Evolutionary conservation across 352 stramenopile genomes (phyloP).

Genomic region (Pythium biforme): DNA sequence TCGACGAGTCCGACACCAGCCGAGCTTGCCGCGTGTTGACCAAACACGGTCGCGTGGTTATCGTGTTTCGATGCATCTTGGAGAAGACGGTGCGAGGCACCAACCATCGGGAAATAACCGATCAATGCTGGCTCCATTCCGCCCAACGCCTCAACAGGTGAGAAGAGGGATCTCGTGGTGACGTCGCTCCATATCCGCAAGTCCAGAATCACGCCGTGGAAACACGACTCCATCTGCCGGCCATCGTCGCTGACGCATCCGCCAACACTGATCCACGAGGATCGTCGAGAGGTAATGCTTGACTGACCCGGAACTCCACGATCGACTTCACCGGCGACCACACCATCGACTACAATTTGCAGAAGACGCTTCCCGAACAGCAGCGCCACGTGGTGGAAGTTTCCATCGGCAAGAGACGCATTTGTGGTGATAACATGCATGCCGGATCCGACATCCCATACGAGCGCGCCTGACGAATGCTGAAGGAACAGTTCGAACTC

Average conservation of each 20-base stretch:
- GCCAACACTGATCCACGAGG: conserved; percentile 47
- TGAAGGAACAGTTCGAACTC: conserved; percentile 56
- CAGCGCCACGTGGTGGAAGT: conserved; percentile 66
- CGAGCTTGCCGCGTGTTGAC: not conserved
- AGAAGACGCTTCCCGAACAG: conserved; percentile 39
- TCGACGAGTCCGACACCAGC: not conserved
- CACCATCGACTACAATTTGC: conserved; percentile 47
- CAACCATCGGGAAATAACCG: conserved; percentile 76
- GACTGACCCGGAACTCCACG: conserved; percentile 29
- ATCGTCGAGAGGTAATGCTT: conserved; percentile 26
- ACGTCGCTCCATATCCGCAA: conserved; percentile 57
- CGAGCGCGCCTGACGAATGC: conserved; percentile 36
- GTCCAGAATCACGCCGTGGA: conserved; percentile 66
- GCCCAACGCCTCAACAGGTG: conserved; percentile 27
- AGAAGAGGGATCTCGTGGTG: conserved; percentile 9
- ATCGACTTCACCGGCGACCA: conserved; percentile 34
- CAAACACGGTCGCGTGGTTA: conserved; percentile 70
- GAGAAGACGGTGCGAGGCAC: conserved; percentile 56
- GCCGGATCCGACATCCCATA: conserved; percentile 50
- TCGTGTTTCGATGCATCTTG: conserved; percentile 67
- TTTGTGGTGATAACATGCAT: conserved; percentile 33
- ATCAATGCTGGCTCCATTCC: conserved; percentile 48
- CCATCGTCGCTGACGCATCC: conserved; percentile 42
- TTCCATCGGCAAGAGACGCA: conserved; percentile 32
- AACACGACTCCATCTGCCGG: conserved; percentile 34